Base-by-base conservation (phyloP, 1,284 basidiomycete genomes). In the Garcileccinum viscosum region DNA sequence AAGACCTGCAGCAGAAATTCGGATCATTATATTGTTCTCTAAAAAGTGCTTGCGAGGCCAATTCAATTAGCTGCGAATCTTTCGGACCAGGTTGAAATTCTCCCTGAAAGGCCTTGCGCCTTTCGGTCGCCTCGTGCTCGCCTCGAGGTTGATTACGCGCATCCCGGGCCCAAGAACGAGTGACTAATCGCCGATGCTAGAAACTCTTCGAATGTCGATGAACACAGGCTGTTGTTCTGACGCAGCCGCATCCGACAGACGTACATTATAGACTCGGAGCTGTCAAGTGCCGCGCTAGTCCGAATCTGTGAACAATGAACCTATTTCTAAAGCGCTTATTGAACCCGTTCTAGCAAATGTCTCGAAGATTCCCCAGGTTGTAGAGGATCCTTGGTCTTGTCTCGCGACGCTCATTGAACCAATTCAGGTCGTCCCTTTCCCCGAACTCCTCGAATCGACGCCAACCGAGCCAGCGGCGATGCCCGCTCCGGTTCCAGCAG, bases 131-230 rank as follows among this genome's bases (percentile, higher is more conserved):
- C 77, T 78, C 73, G 63, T 74, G 69, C 64, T 44, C 61, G 40
- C 76, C 76, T 78, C 75, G 75, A 76, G 77, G 77, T 62, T 14
- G n/a, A 67, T 72, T 74, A 77, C 75, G 70, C 72, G n/a, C 22
- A 62, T 65, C 32, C 22, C 6, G 35, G 35, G 5, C 30, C 33
- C 6, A 59, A 59, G 5, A 37, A 24, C n/a, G 6, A 61, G 30
- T 58, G 64, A 71, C 63, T 66, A 63, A 68, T 60, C 35, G 4
- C 27, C 24, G 50, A 35, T 68, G 24, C 12, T 5, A 50, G 56
- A 56, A 38, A 47, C 38, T 64, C 62, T 59, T 24, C 11, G 8
- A 38, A 37, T 56, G 53, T 32, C 17, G n/a, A 59, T 47, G 14
- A 22, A 62, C 27, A 32, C 67, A 37, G 12, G 37, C 27, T 38